Evolutionary conservation across 345 rosid species (phyloP).

Genomic region (Moricandia arvensis): DNA sequence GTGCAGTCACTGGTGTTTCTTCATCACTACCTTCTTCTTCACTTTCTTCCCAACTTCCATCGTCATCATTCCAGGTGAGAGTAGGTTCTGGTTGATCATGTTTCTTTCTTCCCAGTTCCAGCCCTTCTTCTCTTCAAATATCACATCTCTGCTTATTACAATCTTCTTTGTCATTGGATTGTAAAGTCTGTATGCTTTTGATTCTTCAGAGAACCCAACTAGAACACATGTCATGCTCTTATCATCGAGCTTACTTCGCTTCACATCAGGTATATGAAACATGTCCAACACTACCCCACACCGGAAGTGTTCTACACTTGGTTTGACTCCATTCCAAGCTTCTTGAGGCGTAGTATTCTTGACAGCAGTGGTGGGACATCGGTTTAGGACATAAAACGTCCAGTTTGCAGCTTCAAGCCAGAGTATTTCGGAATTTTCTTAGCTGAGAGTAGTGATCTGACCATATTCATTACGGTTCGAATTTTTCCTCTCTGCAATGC

Average conservation of each 20-base stretch:
- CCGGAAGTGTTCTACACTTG: neutral
- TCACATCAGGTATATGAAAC: neutral
- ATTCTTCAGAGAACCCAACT: neutral
- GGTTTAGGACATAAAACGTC: neutral
- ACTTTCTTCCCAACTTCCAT: neutral
- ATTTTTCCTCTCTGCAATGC: neutral
- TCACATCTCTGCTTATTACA: neutral
- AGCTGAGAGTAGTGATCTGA: too few relatives aligned
- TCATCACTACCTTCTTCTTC: neutral
- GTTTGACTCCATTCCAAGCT: neutral
- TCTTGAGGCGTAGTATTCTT: neutral
- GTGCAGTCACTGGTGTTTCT: too few relatives aligned
- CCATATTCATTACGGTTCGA: neutral
- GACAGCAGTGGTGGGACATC: neutral
- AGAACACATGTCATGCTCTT: neutral
- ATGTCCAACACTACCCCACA: neutral
- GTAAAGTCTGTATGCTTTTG: neutral
- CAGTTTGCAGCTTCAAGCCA: too few relatives aligned
- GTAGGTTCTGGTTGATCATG: neutral
- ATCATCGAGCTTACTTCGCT: neutral
- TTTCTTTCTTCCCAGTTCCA: neutral
- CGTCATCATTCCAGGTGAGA: neutral
- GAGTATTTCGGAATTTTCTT: too few relatives aligned
- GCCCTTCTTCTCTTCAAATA: neutral
- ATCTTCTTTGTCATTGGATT: neutral